Evolutionary conservation across 1,284 basidiomycete genomes (phyloP).

Genomic region (Tylopilus sp.): DNA sequence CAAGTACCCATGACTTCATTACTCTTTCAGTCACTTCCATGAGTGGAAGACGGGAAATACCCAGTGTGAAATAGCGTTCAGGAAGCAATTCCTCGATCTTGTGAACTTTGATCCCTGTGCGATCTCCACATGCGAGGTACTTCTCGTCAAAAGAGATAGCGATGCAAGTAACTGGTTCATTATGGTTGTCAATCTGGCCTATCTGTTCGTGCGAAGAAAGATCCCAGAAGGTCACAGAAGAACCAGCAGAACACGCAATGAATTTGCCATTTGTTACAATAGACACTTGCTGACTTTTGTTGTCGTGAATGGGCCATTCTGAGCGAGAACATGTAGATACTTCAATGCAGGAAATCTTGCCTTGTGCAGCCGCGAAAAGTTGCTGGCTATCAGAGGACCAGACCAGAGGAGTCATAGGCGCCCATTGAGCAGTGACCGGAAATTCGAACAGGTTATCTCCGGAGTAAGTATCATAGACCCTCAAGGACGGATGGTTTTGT

Average conservation of each 20-base stretch:
- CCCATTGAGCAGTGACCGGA: background rate
- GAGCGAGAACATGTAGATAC: background rate
- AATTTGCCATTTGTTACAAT: background rate
- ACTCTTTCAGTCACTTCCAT: background rate
- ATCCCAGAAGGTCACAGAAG: background rate
- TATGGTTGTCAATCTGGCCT: background rate
- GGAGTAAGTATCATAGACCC: background rate
- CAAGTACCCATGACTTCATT: background rate
- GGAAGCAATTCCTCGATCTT: background rate
- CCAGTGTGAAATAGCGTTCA: background rate
- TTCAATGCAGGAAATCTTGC: conserved; percentile 1
- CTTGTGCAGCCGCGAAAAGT: background rate
- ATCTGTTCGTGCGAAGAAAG: background rate
- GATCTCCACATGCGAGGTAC: background rate
- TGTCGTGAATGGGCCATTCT: conserved; percentile 1
- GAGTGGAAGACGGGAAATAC: background rate
- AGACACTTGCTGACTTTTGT: background rate
- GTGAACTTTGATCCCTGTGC: background rate
- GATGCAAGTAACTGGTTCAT: background rate
- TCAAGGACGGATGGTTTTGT: background rate
- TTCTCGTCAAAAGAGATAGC: background rate
- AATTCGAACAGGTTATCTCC: conserved; percentile 1
- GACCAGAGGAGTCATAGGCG: background rate
- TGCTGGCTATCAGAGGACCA: conserved; percentile 1
- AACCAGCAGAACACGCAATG: background rate